phyloP scores from a whole-genome alignment of 345 rosid species.

The Pseudoturritis turrita region DNA sequence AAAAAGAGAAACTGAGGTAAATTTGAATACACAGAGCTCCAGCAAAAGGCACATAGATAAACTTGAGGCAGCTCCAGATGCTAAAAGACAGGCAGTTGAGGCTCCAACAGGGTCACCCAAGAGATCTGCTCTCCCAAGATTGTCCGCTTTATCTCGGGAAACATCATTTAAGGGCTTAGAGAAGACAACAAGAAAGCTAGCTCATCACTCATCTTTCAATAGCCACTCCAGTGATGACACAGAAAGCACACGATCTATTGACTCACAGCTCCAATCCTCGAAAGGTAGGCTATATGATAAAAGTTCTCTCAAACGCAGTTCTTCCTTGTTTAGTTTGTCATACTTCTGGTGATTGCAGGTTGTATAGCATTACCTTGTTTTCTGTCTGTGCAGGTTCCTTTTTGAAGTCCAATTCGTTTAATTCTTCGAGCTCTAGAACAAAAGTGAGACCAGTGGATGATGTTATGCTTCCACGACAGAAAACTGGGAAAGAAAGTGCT shows the following conservation, averaged over 20 bases:
- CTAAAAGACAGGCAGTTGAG: constrained; percentile 65
- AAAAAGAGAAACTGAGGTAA: constrained; percentile 34
- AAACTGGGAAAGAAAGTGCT: constrained; percentile 37
- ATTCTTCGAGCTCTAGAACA: constrained; percentile 46
- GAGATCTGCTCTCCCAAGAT: constrained; percentile 45
- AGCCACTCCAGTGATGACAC: constrained; percentile 37
- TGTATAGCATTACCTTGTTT: constrained; percentile 6
- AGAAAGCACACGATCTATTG: constrained; percentile 44
- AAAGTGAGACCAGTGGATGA: constrained; percentile 73
- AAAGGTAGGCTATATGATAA: constrained; percentile 46
- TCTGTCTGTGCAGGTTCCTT: constrained; percentile 52
- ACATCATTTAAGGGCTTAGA: constrained; percentile 51
- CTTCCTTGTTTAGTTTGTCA: constrained; percentile 2
- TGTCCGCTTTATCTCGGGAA: constrained; percentile 47
- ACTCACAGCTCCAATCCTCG: constrained; percentile 44
- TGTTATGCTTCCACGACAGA: constrained; percentile 50
- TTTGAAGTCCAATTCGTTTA: constrained; percentile 73
- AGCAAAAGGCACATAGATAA: constrained; percentile 57
- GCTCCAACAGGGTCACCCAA: constrained; percentile 54
- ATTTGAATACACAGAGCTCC: constrained; percentile 32
- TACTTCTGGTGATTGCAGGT: constrained; percentile 7
- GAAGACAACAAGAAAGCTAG: constrained; percentile 56
- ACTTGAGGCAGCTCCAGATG: constrained; percentile 37
- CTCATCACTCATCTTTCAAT: constrained; percentile 40
- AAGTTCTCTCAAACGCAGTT: not conserved